These are phyloP conservation scores for Delonix regia DNA, from an alignment of 306 rosid genomes.

Conservation along the genomic window DNA sequence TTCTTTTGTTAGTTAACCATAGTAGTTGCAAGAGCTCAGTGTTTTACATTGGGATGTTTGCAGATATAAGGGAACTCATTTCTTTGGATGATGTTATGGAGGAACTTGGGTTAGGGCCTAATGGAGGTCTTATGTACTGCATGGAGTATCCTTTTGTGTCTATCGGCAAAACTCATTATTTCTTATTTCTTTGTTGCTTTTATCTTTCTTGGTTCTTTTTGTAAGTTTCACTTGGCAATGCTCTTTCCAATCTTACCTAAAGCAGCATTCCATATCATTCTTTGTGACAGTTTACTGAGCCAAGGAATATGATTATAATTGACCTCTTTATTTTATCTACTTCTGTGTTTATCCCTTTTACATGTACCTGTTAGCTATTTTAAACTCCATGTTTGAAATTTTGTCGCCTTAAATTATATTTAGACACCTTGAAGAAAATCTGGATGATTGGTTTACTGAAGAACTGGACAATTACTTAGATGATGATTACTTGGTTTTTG, in stretches of 20 bases:
- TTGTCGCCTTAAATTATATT: slow-evolving; percentile 53
- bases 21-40: neutral
- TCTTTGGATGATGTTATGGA: slow-evolving; percentile 97
- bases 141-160: slow-evolving; percentile 92
- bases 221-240: neutral
- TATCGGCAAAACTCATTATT: neutral
- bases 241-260: neutral
- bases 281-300: neutral
- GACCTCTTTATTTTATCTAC: neutral
- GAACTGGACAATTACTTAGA: slow-evolving; percentile 84
- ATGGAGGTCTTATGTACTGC: slow-evolving; percentile 94
- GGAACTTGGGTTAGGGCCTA: slow-evolving; percentile 93
- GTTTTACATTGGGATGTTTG: slow-evolving; percentile 33
- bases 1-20: neutral
- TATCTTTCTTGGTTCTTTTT: neutral
- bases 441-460: slow-evolving; percentile 82
- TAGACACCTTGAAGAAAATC: slow-evolving; percentile 88
- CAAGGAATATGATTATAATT: slow-evolving; percentile 9
- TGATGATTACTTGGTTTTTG: slow-evolving; percentile 89
- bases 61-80: slow-evolving; percentile 92
- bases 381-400: neutral
- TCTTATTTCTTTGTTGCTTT: neutral
- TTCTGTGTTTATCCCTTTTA: neutral
- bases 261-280: neutral
- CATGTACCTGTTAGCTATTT: neutral